A percentile compares a stretch with the other conserved stretches of the same genome.
These are phyloP conservation scores for Podospora pseudoanserina DNA, from an alignment of 495 filamentous ascomycete genomes.

Conservation along the genomic window DNA sequence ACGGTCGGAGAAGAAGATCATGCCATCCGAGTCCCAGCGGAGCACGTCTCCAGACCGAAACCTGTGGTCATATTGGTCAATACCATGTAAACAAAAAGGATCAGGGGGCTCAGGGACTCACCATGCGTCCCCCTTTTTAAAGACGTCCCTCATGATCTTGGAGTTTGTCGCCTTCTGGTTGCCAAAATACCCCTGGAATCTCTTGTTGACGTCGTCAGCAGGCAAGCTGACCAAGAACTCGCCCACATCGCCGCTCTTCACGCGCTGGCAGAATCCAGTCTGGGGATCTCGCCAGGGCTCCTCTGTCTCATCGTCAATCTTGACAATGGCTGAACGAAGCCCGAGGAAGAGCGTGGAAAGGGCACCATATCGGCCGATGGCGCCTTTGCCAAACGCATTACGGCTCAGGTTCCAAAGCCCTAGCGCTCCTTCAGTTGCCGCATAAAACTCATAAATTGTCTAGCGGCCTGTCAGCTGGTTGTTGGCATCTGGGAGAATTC, in stretches of 20 bases:
- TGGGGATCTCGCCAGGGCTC: constrained; percentile 64
- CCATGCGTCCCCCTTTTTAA: constrained; percentile 75
- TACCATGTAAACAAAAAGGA: background rate
- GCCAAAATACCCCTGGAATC: constrained; percentile 83
- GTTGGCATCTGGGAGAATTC: background rate
- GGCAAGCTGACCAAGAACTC: constrained; percentile 75
- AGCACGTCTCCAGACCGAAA: constrained; percentile 85
- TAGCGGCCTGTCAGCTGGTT: background rate
- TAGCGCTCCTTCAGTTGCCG: constrained; percentile 72
- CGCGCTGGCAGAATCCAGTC: constrained; percentile 66
- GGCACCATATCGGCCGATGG: constrained; percentile 73
- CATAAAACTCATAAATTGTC: constrained; percentile 83
- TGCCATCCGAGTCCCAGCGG: constrained; percentile 64
- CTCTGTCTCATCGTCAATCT: constrained; percentile 68
- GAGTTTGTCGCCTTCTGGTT: constrained; percentile 67
- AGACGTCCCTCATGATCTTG: constrained; percentile 77
- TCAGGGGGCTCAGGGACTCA: background rate
- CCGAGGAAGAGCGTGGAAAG: constrained; percentile 54
- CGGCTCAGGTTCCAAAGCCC: constrained; percentile 70
- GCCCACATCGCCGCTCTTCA: constrained; percentile 62
- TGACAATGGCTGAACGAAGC: constrained; percentile 53
- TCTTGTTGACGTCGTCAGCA: constrained; percentile 53
- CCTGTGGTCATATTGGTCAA: constrained; percentile 8
- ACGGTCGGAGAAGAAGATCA: constrained; percentile 81
- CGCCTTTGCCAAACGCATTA: constrained; percentile 71